Base-by-base conservation (phyloP, 768 basidiomycete genomes). In the Obba rivulosa region DNA sequence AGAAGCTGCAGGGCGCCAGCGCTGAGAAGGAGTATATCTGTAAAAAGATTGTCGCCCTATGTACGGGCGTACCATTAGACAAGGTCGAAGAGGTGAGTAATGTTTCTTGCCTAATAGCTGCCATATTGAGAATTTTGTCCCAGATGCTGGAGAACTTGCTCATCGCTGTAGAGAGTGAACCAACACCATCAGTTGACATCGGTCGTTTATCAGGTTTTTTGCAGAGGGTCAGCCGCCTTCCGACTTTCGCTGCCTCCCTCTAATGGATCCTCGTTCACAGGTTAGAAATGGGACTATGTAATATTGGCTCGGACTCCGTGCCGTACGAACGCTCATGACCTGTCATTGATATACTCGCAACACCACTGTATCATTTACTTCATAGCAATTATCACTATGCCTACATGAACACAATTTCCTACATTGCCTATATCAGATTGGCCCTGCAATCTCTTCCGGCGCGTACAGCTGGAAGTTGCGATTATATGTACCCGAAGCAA, bases 391-490 rank as follows among this genome's bases (percentile, higher is more conserved):
- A 41, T 45, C 38, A 31, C 28, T 31, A 31, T 31, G 28, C 28
- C 28, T 31, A 31, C 28, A 31, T 7, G 28, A 31, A 31, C 28
- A 13, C 13, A 13, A 7, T 31, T 5, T 31, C 13, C 28, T 31
- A 13, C 28, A 31, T 7, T 31, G 13, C 28, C 5, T 13, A 13
- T 5, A 7, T 13, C 13, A 31, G 28, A 31, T 31, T 13, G 28
- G 28, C 28, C 28, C 54, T 18, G 58, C 68, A 40, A 73, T 59
- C 59, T 79, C 83, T 56, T 92, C 91, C 3, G 87, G 85, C 8
- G 89, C 81, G 66, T 90, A 97, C 49, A 97, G 71, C 64, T 97
- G 94, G 76, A 92, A 96, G 68, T 88, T 92, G 51, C 94, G 77
- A 68, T 92, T 94, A 65, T 91, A 95, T 38, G 91, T 93, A 34